phyloP scores from a whole-genome alignment of 495 filamentous ascomycete genomes.

The Aspergillus asperescens region DNA sequence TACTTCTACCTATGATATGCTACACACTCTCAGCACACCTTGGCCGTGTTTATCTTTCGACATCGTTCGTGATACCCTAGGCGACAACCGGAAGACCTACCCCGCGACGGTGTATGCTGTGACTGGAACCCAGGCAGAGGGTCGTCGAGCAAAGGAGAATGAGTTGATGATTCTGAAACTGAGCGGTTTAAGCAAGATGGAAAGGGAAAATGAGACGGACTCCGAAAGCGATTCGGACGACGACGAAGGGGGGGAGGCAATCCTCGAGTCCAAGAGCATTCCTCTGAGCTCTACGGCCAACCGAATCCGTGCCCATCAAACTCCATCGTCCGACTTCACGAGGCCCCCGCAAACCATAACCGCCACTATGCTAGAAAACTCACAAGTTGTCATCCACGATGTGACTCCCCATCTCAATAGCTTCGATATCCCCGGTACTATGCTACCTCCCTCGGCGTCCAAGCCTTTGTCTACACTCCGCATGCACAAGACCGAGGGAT shows the following conservation, averaged over 20 bases:
- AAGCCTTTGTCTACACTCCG: constrained; percentile 81
- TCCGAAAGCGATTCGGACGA: constrained; percentile 72
- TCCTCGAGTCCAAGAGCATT: constrained; percentile 87
- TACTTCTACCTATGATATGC: constrained; percentile 88
- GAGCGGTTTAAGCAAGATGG: constrained; percentile 82
- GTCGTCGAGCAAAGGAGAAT: constrained; percentile 70
- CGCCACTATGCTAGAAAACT: constrained; percentile 85
- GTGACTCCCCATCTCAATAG: constrained; percentile 78
- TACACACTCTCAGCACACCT: constrained; percentile 82
- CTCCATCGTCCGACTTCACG: constrained; percentile 61
- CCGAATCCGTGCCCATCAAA: constrained; percentile 79
- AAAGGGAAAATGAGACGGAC: constrained; percentile 60
- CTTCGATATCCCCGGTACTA: constrained; percentile 81
- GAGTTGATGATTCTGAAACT: constrained; percentile 93
- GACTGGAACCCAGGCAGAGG: constrained; percentile 86
- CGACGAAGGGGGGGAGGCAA: constrained; percentile 79
- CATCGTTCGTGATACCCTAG: constrained; percentile 80
- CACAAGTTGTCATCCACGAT: constrained; percentile 87
- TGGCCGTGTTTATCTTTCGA: constrained; percentile 98
- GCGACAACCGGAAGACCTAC: constrained; percentile 83
- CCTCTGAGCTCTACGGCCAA: constrained; percentile 82
- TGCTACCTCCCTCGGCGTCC: constrained; percentile 71
- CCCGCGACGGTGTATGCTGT: constrained; percentile 93
- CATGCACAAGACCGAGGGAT: constrained; percentile 90
- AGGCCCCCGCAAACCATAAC: constrained; percentile 73